Evolutionary conservation across 805 yeast genomes (phyloP), one percentile per base, ranked within the genome.

Genomic region (Ascoidea asiatica): DNA sequence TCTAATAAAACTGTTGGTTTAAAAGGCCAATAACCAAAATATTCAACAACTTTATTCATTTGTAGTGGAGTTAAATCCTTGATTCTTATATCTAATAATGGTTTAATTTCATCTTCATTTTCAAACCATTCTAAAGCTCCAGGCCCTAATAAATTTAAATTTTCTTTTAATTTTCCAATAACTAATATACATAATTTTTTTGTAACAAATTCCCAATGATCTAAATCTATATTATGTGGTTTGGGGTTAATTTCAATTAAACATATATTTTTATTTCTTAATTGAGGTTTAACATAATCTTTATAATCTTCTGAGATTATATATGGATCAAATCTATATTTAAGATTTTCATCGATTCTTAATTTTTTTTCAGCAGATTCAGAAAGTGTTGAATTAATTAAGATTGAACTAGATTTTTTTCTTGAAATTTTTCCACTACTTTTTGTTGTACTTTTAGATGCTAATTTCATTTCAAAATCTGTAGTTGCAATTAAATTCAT

Each of bases 21-120:
- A 66, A 88, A 90, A 0, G 97, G 92, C 97, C 97, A 90, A 13
- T 62, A 54, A 38, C 66, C 69, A 56, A 81, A 86, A 2, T 62
- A 66, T 3, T 71, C 60, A 7, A 77, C 66, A 5, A 89, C 56
- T 5, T 58, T 51, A 5, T 65, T 46, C 48, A 81, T 65, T n/a
- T 87, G 90, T 1, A 72, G 73, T 2, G 63, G 55, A 0, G 77
- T 64, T 41, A 88, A 62, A 3, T 72, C 69, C 15, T 63, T 58
- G 1, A 81, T 72, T 3, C 57, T 56, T 48, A 67, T 73, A 15
- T 70, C 56, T 43, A 75, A 53, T 1, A 80, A 42, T 0, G 62
- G 65, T 13, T 47, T 42, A 11, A 60, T 53, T 1, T 69, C 52
- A 11, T 71, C 59, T 5, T 57, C 61, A 2, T 45, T 46, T 1